These are phyloP conservation scores for Juncus effusus DNA, from an alignment of 176 grass and related monocot genomes.

Conservation along the genomic window DNA sequence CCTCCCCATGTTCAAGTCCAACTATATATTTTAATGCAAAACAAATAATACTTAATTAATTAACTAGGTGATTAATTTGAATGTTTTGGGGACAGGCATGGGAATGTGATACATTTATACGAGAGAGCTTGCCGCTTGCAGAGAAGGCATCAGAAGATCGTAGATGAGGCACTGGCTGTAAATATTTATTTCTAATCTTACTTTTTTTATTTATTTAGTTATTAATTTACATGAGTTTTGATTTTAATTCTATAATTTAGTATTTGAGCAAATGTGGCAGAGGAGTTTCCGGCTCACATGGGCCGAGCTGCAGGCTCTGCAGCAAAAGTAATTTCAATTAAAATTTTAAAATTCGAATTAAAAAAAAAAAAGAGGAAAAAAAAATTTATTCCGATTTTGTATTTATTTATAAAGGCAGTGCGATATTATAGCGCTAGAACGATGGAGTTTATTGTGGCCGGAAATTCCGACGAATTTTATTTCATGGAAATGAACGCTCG, in stretches of 20 bases:
- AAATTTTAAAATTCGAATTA: slow-evolving; percentile 32
- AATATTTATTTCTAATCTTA: slow-evolving; percentile 29
- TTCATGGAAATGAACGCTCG: neutral
- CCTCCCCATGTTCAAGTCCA: slow-evolving; percentile 92
- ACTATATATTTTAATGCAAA: slow-evolving; percentile 27
- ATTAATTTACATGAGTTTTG: no score
- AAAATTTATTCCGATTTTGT: slow-evolving; percentile 16
- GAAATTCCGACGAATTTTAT: slow-evolving; percentile 72
- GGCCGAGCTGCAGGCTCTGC: slow-evolving; percentile 84
- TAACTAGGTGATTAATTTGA: no score
- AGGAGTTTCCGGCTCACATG: slow-evolving; percentile 67
- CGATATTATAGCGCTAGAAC: slow-evolving; percentile 97
- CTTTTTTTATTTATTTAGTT: no score
- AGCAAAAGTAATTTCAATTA: slow-evolving; percentile 38
- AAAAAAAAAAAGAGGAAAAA: no score
- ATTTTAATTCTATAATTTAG: slow-evolving; percentile 1
- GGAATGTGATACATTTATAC: slow-evolving; percentile 85
- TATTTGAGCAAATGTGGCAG: slow-evolving; percentile 52
- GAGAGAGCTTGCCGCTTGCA: slow-evolving; percentile 98
- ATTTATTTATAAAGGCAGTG: slow-evolving; percentile 78
- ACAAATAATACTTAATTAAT: no score
- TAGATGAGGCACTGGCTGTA: slow-evolving; percentile 95
- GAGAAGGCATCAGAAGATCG: slow-evolving; percentile 95
- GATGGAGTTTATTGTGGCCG: slow-evolving; percentile 93
- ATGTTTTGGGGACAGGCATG: slow-evolving; percentile 71